Percentiles rank a stretch among this genome's conserved stretches.
Conservation (phyloP, 495 filamentous ascomycete genomes). For the Aspergillus homomorphus region DNA sequence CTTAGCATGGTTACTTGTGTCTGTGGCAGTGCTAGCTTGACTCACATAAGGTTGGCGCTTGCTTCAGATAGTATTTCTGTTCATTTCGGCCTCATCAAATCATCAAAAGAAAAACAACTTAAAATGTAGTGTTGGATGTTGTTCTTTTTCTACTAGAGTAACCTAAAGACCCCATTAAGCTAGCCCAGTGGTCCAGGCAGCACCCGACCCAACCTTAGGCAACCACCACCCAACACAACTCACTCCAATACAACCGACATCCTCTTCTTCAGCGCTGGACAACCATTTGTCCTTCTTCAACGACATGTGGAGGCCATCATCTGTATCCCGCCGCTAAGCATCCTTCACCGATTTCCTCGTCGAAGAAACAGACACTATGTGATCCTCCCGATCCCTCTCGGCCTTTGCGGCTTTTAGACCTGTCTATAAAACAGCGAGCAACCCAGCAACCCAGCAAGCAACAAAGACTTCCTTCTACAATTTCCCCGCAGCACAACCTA, state of each 20-base stretch:
- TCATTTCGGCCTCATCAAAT: too few relatives aligned
- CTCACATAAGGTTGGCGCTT: too few relatives aligned
- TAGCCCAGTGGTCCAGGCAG: background rate
- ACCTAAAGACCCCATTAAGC: background rate
- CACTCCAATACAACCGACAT: background rate
- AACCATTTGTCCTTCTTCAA: too few relatives aligned
- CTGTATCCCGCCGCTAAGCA: background rate
- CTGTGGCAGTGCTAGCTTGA: too few relatives aligned
- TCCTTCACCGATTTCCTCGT: background rate
- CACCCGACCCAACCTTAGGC: background rate
- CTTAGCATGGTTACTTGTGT: too few relatives aligned
- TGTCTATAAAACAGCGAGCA: background rate
- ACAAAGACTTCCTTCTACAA: background rate
- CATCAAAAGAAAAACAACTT: too few relatives aligned
- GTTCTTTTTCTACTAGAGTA: too few relatives aligned
- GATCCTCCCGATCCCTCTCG: background rate
- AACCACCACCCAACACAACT: background rate
- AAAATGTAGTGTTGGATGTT: too few relatives aligned
- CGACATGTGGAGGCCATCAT: background rate
- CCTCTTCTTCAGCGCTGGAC: too few relatives aligned
- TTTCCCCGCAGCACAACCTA: background rate
- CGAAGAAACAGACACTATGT: background rate
- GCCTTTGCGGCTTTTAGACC: background rate
- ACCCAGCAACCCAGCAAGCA: background rate
- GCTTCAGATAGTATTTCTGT: too few relatives aligned